Evolutionary conservation across 768 basidiomycete species (phyloP).

Genomic region (Cystofilobasidium capitatum): DNA sequence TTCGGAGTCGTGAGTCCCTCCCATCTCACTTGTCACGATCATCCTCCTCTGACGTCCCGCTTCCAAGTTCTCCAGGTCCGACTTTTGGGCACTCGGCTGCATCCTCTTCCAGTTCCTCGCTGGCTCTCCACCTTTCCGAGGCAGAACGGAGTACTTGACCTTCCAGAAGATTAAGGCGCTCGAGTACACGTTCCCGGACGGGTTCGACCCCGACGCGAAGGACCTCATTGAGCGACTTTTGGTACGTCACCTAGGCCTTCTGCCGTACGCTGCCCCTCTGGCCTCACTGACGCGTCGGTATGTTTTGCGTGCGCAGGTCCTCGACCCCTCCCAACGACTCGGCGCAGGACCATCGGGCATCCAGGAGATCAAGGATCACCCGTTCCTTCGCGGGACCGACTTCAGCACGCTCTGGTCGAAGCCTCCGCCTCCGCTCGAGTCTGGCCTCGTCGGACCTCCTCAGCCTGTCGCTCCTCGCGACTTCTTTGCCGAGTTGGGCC

Average conservation of each 20-base stretch:
- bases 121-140: constrained; percentile 84
- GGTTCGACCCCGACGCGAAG: constrained; percentile 68
- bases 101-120: constrained; percentile 87
- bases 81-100: constrained; percentile 92
- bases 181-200: constrained; percentile 77
- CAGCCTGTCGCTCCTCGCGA: constrained; percentile 1
- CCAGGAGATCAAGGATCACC: constrained; percentile 19
- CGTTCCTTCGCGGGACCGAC: constrained; percentile 16
- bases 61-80: constrained; percentile 51
- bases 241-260: constrained; percentile 42
- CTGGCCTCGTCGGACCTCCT: constrained; percentile 24
- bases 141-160: constrained; percentile 77
- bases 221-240: constrained; percentile 70
- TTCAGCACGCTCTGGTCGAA: constrained; percentile 12
- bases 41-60: constrained; percentile 14
- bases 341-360: constrained; percentile 11
- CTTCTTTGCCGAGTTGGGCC: constrained; percentile 19
- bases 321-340: constrained; percentile 21
- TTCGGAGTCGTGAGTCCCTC: constrained; percentile 54
- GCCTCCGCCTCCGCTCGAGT: constrained; percentile 6
- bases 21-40: neutral
- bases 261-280: neutral
- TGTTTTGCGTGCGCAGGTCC: constrained; percentile 15
- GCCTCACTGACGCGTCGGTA: too few relatives aligned
- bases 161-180: constrained; percentile 87